phyloP scores from a whole-genome alignment of 352 stramenopile species.

The Phytophthora pinifolia region DNA sequence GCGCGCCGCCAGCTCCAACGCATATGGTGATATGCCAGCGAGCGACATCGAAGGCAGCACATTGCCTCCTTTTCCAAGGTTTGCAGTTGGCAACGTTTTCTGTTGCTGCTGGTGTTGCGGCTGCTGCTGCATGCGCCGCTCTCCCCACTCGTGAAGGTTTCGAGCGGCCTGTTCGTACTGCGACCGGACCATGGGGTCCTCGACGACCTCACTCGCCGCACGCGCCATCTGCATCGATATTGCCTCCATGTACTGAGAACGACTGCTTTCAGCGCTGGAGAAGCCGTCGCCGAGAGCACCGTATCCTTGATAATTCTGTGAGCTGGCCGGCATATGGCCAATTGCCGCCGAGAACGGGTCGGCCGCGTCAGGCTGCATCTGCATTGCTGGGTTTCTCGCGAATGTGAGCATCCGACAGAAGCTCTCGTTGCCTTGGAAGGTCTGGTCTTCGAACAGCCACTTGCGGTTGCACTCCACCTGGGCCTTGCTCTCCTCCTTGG shows the following conservation, averaged over 20 bases:
- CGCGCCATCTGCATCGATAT: conserved; percentile 30
- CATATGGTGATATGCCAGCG: conserved; percentile 32
- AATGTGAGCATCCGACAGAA: conserved; percentile 33
- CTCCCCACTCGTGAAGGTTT: conserved; percentile 37
- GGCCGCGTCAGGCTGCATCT: background rate
- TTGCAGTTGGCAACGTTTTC: background rate
- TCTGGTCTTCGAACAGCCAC: conserved; percentile 33
- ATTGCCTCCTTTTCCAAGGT: background rate
- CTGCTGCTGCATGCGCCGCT: conserved; percentile 30
- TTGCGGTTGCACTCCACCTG: conserved; percentile 25
- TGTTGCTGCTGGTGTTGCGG: conserved; percentile 11
- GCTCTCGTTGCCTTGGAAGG: conserved; percentile 30
- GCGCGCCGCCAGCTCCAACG: conserved; percentile 34
- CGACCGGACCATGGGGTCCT: conserved; percentile 27
- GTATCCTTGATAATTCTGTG: conserved; percentile 4
- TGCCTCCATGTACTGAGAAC: conserved; percentile 26
- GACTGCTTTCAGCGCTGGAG: conserved; percentile 7
- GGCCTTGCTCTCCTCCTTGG: conserved; percentile 18
- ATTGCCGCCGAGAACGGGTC: conserved; percentile 31
- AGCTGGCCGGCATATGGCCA: conserved; percentile 28
- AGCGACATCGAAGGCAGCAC: conserved; percentile 23
- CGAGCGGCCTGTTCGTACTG: conserved; percentile 30
- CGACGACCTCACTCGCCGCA: conserved; percentile 18
- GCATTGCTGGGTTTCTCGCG: conserved; percentile 17
- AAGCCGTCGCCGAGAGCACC: conserved; percentile 7